Evolutionary conservation across 345 rosid species (phyloP), one percentile per base, ranked within the genome.

Genomic region (Pugionium cornutum): DNA sequence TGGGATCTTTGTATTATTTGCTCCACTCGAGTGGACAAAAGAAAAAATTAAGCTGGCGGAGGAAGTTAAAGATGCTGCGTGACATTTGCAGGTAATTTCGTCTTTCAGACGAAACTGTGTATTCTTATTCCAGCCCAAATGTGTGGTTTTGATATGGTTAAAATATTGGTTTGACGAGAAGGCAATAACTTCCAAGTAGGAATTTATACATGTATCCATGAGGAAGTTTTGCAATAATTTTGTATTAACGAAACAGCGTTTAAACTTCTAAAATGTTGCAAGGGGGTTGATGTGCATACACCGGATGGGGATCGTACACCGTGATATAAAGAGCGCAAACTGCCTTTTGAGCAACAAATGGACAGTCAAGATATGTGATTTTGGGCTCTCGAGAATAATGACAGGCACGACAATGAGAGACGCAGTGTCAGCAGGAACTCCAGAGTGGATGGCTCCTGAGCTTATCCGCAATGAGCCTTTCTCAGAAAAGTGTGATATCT

Each of bases 381-480:
- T 95, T 72, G 99, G 99, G 67, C 91, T 95, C 6, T 91, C 99
- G 7, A 91, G 95, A 72, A 83, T 86, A 62, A 84, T 89, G 92
- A 81, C 81, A 6, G 84, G 84, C 18, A 61, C 68, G 8, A 80
- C 89, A 59, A 84, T 95, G 78, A 83, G 82, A 75, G 95, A 87
- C 72, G 70, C 88, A 27, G 83, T 95, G 36, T 91, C 91, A 49
- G 97, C 97, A 27, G 99, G 99, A 78, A 91, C 99, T 29, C 99
- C 96, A 7, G 97, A 91, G 76, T 95, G 99, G 99, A 95, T 95
- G 99, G 98, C 96, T 63, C 99, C 99, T 28, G 98, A 95, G 58
- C 99, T 95, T 40, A 85, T 87, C 43, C 90, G 96, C 27, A 88
- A 85, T 41, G 96, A 90, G 52, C 91, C 91, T 44, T 91, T 95